phyloP scores from a whole-genome alignment of 2,329 filamentous ascomycete genomes.

The Blastomyces parvus region DNA sequence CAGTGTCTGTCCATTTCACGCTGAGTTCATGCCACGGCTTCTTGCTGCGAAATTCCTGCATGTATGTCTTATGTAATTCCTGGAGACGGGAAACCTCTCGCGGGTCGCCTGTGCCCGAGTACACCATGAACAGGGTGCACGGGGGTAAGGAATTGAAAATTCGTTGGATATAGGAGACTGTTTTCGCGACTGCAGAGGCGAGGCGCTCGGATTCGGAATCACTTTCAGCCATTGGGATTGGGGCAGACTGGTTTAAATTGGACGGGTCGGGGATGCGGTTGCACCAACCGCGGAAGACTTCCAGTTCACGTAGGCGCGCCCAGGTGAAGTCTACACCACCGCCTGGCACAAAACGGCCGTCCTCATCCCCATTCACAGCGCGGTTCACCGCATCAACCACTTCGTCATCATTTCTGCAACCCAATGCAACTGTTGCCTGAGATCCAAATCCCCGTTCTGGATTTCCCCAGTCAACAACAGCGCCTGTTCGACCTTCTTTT shows the following conservation, averaged over 20 bases:
- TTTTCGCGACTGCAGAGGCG: constrained; percentile 40
- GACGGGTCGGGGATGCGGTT: constrained; percentile 40
- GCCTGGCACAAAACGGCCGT: constrained; percentile 36
- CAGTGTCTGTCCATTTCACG: constrained; percentile 55
- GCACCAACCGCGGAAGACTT: constrained; percentile 52
- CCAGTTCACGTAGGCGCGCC: constrained; percentile 53
- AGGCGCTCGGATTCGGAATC: constrained; percentile 26
- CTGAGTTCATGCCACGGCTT: constrained; percentile 54
- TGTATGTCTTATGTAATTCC: constrained; percentile 46
- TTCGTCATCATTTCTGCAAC: constrained; percentile 48
- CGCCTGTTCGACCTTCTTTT: constrained; percentile 36
- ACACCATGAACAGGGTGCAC: constrained; percentile 53
- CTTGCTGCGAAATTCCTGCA: constrained; percentile 48
- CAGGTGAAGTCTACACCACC: constrained; percentile 54
- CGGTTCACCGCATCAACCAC: constrained; percentile 48
- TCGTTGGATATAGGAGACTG: constrained; percentile 41
- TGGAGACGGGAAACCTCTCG: constrained; percentile 48
- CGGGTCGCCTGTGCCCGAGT: constrained; percentile 55
- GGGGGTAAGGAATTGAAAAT: constrained; percentile 49
- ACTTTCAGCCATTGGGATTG: constrained; percentile 14
- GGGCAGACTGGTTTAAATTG: constrained; percentile 31
- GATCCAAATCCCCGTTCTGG: constrained; percentile 53
- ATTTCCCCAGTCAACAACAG: constrained; percentile 82
- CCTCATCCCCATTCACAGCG: constrained; percentile 42
- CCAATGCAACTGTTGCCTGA: constrained; percentile 47